These are phyloP conservation scores for Scolecobasidium constrictum DNA, from an alignment of 2,329 filamentous ascomycete genomes.

Conservation along the genomic window DNA sequence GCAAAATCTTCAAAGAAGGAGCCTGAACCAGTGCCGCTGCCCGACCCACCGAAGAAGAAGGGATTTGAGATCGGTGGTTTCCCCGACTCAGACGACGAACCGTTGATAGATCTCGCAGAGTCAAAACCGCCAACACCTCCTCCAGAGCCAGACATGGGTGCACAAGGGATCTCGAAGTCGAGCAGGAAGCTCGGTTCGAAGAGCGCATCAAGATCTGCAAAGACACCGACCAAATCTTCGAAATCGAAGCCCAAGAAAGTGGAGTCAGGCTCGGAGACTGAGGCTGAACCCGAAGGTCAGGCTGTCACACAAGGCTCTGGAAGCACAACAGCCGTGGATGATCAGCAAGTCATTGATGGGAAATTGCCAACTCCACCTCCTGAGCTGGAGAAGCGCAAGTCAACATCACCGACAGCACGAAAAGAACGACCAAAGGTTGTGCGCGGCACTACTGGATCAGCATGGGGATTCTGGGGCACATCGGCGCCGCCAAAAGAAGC, in stretches of 20 bases:
- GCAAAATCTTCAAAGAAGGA: constrained; percentile 18
- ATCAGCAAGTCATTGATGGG: constrained; percentile 5
- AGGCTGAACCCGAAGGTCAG: constrained; percentile 8
- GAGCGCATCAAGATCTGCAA: constrained; percentile 4
- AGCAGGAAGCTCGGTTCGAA: constrained; percentile 6
- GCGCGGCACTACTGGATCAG: neutral
- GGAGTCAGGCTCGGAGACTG: constrained; percentile 4
- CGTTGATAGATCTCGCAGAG: constrained; percentile 1
- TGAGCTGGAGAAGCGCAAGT: constrained; percentile 1
- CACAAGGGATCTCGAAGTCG: constrained; percentile 1
- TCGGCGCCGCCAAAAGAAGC: constrained; percentile 6
- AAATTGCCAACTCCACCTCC: constrained; percentile 12
- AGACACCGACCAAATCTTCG: constrained; percentile 5
- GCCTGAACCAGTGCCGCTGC: constrained; percentile 4
- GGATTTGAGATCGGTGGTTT: constrained; percentile 6
- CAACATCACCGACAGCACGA: constrained; percentile 6
- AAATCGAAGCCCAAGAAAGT: constrained; percentile 3
- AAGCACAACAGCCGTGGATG: constrained; percentile 12
- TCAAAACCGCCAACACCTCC: constrained; percentile 5
- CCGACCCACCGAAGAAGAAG: constrained; percentile 3
- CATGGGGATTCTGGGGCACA: constrained; percentile 11
- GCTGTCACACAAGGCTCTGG: constrained; percentile 11
- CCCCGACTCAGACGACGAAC: constrained; percentile 6
- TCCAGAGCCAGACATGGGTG: constrained; percentile 7
- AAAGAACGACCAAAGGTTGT: constrained; percentile 12